Percentiles rank a stretch among this genome's conserved stretches.
Conservation (phyloP, 768 basidiomycete genomes). For the Mrakia frigida region DNA sequence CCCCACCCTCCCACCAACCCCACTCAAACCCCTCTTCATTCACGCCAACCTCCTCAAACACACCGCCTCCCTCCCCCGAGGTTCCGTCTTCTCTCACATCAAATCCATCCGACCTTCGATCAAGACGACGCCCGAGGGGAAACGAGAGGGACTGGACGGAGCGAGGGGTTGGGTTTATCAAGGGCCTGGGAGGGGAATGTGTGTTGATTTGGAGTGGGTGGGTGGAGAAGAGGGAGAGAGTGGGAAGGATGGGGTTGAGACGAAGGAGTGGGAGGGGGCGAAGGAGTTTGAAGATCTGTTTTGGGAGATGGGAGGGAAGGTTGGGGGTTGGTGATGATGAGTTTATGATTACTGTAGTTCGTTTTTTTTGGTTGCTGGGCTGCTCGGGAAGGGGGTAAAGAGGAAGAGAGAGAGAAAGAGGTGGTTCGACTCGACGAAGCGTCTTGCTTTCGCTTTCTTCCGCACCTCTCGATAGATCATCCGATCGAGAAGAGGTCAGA, state of each 20-base stretch:
- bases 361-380: no score
- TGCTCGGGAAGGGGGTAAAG: no score
- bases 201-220: constrained; percentile 15
- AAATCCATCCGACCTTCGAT: constrained; percentile 25
- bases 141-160: constrained; percentile 29
- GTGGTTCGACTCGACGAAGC: no score
- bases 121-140: not conserved
- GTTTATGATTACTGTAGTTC: no score
- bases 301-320: constrained; percentile 29
- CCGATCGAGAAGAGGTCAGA: no score
- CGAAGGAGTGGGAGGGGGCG: constrained; percentile 11
- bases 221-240: constrained; percentile 30
- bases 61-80: constrained; percentile 34
- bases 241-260: constrained; percentile 11
- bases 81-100: constrained; percentile 33
- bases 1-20: not conserved
- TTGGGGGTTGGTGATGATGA: constrained; percentile 33
- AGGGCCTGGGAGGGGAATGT: constrained; percentile 27
- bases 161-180: constrained; percentile 36
- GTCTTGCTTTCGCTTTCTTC: no score
- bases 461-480: no score
- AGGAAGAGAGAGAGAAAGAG: no score
- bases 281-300: constrained; percentile 34
- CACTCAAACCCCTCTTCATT: constrained; percentile 4
- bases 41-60: constrained; percentile 48